phyloP scores from a whole-genome alignment of 164 flowering plant genomes.

The Tetrastigma voinierianum region DNA sequence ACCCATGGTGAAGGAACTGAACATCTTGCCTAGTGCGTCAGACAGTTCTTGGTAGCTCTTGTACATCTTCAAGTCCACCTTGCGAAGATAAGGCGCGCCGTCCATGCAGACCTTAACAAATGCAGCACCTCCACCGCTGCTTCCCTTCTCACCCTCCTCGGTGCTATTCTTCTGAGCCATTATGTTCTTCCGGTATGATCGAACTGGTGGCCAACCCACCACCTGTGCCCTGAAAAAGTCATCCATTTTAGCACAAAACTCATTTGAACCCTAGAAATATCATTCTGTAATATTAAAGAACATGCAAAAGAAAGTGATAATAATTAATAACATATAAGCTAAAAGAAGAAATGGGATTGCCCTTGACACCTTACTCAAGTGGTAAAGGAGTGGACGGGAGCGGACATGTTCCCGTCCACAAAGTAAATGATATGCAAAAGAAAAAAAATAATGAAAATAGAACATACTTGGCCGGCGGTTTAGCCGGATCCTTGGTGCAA shows the following conservation, averaged over 20 bases:
- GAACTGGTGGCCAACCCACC: constrained; percentile 77
- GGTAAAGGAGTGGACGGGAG: too few species aligned
- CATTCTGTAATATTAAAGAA: too few species aligned
- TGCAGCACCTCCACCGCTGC: constrained; percentile 25
- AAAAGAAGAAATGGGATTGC: background rate
- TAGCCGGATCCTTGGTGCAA: constrained; percentile 41
- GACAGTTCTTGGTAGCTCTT: constrained; percentile 69
- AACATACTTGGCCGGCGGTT: constrained; percentile 74
- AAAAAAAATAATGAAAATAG: background rate
- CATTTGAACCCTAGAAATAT: too few species aligned
- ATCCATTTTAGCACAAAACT: background rate
- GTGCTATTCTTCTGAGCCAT: constrained; percentile 40
- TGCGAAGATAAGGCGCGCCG: constrained; percentile 71
- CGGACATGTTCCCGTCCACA: too few species aligned
- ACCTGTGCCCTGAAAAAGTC: constrained; percentile 52
- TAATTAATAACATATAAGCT: background rate
- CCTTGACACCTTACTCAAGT: too few species aligned
- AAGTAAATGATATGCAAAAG: too few species aligned
- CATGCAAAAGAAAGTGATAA: background rate
- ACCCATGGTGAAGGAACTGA: constrained; percentile 82
- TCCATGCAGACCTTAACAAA: constrained; percentile 77
- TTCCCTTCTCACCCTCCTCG: constrained; percentile 27
- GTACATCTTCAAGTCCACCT: constrained; percentile 67
- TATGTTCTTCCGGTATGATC: constrained; percentile 58
- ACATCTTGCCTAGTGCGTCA: constrained; percentile 77